These are phyloP conservation scores for Phanerochaete sordida DNA, from an alignment of 768 basidiomycete genomes.

Conservation along the genomic window DNA sequence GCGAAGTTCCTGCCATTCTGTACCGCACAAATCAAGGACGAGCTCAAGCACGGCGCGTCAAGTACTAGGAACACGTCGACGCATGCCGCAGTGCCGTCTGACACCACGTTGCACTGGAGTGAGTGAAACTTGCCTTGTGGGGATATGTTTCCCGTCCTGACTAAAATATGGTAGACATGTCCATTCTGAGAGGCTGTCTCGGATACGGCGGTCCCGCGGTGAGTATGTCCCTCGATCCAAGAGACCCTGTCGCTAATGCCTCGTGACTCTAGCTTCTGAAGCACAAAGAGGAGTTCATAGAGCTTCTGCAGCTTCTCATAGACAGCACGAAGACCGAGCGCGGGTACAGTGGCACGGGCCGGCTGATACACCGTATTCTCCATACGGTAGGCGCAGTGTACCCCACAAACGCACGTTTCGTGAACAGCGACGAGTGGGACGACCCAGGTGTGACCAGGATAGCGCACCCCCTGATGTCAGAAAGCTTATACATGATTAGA, in stretches of 20 bases:
- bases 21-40: conserved; percentile 71
- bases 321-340: conserved; percentile 86
- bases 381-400: conserved; percentile 75
- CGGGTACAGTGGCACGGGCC: conserved; percentile 78
- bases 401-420: conserved; percentile 72
- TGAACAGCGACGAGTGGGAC: conserved; percentile 80
- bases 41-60: conserved; percentile 88
- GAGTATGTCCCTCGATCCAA: conserved; percentile 25
- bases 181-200: conserved; percentile 78
- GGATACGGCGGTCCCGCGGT: conserved; percentile 69
- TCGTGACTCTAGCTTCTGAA: conserved; percentile 52
- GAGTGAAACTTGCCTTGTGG: conserved; percentile 23
- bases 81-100: conserved; percentile 71
- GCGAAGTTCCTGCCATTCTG: conserved; percentile 81
- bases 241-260: background rate
- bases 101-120: conserved; percentile 95
- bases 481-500: conserved; percentile 32
- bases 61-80: conserved; percentile 78
- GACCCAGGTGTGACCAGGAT: conserved; percentile 52
- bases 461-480: background rate
- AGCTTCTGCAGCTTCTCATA: conserved; percentile 59
- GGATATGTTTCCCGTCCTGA: background rate
- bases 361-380: conserved; percentile 71
- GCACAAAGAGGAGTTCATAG: conserved; percentile 62
- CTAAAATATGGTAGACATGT: conserved; percentile 49